Percentiles rank a stretch among this genome's conserved stretches.
Evolutionary conservation across 495 filamentous ascomycete genomes (phyloP).

Genomic region (Neurospora sp.): DNA sequence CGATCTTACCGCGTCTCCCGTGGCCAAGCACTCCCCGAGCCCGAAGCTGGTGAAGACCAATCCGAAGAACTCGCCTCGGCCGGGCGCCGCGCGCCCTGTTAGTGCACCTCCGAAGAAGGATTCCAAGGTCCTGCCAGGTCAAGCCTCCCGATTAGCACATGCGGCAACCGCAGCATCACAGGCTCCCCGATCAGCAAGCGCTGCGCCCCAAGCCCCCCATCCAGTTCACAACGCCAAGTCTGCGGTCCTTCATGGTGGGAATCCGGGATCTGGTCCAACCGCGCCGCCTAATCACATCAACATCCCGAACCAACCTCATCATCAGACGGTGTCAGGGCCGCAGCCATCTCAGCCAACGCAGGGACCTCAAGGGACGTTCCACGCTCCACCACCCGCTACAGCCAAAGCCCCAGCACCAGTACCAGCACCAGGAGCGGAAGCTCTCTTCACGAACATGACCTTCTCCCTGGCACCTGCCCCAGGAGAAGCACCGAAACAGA

Average conservation of each 20-base stretch:
- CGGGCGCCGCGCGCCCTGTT: constrained; percentile 6
- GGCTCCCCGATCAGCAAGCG: constrained; percentile 7
- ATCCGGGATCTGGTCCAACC: background rate
- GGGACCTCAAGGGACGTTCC: constrained; percentile 1
- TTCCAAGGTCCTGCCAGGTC: constrained; percentile 18
- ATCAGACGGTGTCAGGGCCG: background rate
- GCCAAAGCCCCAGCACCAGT: constrained; percentile 3
- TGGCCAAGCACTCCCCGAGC: constrained; percentile 8
- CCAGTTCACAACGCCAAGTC: background rate
- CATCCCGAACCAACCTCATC: background rate
- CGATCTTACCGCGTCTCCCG: constrained; percentile 16
- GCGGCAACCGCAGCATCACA: constrained; percentile 20
- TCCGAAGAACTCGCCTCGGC: constrained; percentile 10
- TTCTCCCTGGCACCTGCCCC: constrained; percentile 31
- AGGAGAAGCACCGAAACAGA: constrained; percentile 11
- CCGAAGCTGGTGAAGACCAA: constrained; percentile 13
- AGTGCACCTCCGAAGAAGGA: constrained; percentile 23
- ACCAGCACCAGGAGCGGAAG: constrained; percentile 9
- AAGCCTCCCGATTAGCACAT: background rate
- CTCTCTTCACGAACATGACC: constrained; percentile 34
- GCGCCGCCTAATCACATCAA: background rate
- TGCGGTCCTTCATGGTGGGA: background rate
- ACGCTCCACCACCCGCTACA: constrained; percentile 1
- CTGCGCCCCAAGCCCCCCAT: constrained; percentile 2
- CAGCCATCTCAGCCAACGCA: background rate